Evolutionary conservation across 495 filamentous ascomycete genomes (phyloP).

Genomic region (Penicillium alfredii): DNA sequence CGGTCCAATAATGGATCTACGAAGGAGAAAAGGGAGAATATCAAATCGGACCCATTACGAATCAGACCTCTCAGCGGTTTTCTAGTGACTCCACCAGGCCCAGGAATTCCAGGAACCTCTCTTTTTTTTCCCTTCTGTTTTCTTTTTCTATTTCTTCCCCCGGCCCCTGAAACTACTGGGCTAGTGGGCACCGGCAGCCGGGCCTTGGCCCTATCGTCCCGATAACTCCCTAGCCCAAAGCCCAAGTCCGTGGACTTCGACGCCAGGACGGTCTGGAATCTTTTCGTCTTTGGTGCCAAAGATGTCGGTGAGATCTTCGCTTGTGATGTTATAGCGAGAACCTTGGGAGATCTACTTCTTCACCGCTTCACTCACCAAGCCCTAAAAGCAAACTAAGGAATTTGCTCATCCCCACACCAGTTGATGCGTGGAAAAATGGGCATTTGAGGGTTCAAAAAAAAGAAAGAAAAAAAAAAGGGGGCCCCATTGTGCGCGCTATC

Average conservation of each 20-base stretch:
- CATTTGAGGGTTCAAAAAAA: no score
- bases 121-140: no score
- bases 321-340: no score
- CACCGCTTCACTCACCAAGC: neutral
- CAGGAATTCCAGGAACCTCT: constrained; percentile 24
- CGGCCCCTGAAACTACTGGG: constrained; percentile 27
- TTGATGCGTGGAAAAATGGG: no score
- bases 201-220: constrained; percentile 21
- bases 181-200: constrained; percentile 22
- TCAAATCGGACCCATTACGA: constrained; percentile 18
- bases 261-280: constrained; percentile 24
- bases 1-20: constrained; percentile 24
- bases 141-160: no score
- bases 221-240: constrained; percentile 18
- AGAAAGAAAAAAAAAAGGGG: no score
- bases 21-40: constrained; percentile 17
- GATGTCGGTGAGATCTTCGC: constrained; percentile 26
- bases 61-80: constrained; percentile 10
- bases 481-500: constrained; percentile 27
- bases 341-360: neutral
- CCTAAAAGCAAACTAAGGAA: no score
- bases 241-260: constrained; percentile 4
- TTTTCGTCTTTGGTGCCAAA: constrained; percentile 5
- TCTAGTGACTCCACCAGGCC: constrained; percentile 6
- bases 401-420: no score